A percentile compares a stretch with the other conserved stretches of the same genome.
phyloP scores from a whole-genome alignment of 2,329 filamentous ascomycete genomes.

The Colletotrichum tropicicola region DNA sequence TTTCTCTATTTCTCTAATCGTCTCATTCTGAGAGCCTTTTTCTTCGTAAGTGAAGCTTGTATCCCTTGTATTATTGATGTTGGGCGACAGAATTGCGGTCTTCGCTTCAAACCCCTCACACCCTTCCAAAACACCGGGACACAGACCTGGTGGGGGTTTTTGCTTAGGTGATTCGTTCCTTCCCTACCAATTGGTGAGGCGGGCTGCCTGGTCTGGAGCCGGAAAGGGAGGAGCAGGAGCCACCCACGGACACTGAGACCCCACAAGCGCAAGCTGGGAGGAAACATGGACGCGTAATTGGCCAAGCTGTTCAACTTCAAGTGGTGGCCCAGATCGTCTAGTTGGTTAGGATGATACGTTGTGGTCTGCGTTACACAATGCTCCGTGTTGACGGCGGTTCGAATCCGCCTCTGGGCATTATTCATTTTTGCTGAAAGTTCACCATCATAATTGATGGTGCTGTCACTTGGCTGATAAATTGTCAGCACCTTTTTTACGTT shows the following conservation, averaged over 20 bases:
- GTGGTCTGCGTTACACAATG: constrained; percentile 29
- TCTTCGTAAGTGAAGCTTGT: too few species aligned
- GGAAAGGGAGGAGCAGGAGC: neutral
- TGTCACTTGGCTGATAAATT: neutral
- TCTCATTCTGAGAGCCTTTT: too few species aligned
- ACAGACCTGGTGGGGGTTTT: neutral
- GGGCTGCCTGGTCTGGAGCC: neutral
- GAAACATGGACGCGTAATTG: neutral
- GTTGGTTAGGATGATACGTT: constrained; percentile 35
- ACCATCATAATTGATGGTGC: too few species aligned
- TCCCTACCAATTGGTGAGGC: too few species aligned
- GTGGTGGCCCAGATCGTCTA: constrained; percentile 31
- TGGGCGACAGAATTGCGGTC: constrained; percentile 1
- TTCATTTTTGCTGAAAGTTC: neutral
- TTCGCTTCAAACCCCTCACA: constrained; percentile 5
- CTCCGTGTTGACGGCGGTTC: constrained; percentile 33
- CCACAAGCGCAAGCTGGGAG: neutral
- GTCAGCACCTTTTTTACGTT: neutral
- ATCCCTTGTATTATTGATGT: constrained; percentile 1
- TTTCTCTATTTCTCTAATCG: too few species aligned
- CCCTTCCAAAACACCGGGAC: neutral
- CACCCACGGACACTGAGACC: neutral
- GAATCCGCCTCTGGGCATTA: constrained; percentile 33
- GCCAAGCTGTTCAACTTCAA: fast-evolving
- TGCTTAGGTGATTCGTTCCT: neutral